Percentiles rank a stretch among this genome's conserved stretches.
These are phyloP conservation scores for Perkinsus chesapeaki DNA, from an alignment of 169 alveolate species.

Conservation along the genomic window DNA sequence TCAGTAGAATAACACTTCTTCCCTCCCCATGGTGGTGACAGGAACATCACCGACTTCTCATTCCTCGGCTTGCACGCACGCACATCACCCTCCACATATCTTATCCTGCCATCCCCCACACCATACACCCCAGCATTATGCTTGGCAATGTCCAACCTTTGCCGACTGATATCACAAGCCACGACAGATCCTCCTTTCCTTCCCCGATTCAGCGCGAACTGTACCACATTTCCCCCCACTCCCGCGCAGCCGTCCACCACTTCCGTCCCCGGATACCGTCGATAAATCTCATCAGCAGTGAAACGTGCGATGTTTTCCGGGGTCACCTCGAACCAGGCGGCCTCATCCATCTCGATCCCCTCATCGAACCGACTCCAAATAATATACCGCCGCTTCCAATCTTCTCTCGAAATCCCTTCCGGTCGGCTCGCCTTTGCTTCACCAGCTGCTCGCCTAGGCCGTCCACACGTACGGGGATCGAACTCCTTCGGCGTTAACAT, in stretches of 20 bases:
- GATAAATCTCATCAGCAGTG: constrained; percentile 14
- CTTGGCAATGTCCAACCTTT: not conserved
- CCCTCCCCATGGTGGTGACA: not conserved
- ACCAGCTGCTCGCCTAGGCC: not conserved
- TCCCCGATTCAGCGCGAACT: not conserved
- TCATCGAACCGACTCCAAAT: constrained; percentile 20
- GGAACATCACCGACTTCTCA: not conserved
- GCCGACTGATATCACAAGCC: not conserved
- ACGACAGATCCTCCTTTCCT: not conserved
- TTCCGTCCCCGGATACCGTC: not conserved
- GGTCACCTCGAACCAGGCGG: constrained; percentile 31
- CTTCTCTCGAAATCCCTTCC: not conserved
- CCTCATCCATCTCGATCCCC: constrained; percentile 28
- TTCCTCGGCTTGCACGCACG: not conserved
- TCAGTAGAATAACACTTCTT: not conserved
- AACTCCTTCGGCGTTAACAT: not conserved
- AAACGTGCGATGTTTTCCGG: constrained; percentile 29
- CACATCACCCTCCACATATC: not conserved
- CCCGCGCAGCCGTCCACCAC: not conserved
- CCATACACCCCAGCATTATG: not conserved
- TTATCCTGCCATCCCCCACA: not conserved
- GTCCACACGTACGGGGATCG: not conserved
- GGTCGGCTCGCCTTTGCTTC: not conserved
- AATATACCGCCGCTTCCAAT: constrained; percentile 4
- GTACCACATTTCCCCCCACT: not conserved